A percentile compares a stretch with the other conserved stretches of the same genome.
These are phyloP conservation scores for Thalia dealbata DNA, from an alignment of 176 grass and related monocot species.

Conservation along the genomic window DNA sequence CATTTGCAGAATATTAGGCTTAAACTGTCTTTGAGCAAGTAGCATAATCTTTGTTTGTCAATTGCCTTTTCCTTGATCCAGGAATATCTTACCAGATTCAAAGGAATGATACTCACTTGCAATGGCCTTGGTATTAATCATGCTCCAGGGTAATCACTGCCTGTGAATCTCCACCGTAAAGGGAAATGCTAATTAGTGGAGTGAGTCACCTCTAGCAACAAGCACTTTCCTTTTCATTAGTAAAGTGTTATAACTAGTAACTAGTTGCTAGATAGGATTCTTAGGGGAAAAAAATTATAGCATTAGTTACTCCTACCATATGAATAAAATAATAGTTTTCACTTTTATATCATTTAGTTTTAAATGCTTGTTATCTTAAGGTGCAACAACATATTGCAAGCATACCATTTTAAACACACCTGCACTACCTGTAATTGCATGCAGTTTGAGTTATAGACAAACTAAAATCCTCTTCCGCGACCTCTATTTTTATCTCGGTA, in stretches of 20 bases:
- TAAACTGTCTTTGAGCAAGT: background rate
- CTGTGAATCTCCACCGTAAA: background rate
- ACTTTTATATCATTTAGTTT: too few relatives aligned
- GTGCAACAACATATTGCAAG: too few relatives aligned
- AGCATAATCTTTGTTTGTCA: background rate
- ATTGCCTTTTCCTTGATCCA: constrained; percentile 24
- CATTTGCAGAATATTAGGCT: background rate
- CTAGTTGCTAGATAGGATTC: too few relatives aligned
- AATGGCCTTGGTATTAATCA: constrained; percentile 70
- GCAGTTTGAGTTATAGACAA: background rate
- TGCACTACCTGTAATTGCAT: background rate
- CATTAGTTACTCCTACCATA: too few relatives aligned
- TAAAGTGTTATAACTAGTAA: too few relatives aligned
- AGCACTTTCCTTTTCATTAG: too few relatives aligned
- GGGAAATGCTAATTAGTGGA: background rate
- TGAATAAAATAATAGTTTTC: too few relatives aligned
- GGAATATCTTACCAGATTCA: constrained; percentile 81
- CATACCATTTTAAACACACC: too few relatives aligned
- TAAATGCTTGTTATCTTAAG: too few relatives aligned
- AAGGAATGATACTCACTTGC: constrained; percentile 79
- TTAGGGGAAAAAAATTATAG: too few relatives aligned
- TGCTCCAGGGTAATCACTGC: constrained; percentile 11
- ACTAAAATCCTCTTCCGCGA: background rate
- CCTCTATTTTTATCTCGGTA: background rate
- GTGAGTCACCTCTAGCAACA: background rate